Base-by-base conservation (phyloP, 2,329 filamentous ascomycete genomes). In the Epicoccum nigrum region DNA sequence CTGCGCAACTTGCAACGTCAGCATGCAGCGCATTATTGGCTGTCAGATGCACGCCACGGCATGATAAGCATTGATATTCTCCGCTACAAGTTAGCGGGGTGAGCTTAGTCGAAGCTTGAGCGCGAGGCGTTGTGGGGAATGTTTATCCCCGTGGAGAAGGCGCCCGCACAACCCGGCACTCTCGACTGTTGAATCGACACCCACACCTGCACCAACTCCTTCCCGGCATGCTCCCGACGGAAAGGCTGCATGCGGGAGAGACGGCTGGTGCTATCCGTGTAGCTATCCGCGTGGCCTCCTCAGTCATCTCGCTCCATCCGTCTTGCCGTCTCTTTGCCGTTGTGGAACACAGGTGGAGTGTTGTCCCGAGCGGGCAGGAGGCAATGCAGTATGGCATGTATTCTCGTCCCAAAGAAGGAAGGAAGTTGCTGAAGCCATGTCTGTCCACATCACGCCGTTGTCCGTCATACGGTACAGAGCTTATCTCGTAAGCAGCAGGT, bases 91-190 rank as follows among this genome's bases (percentile, higher is more conserved):
- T 19, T 51, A 51, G 42, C 12, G 7, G 16, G 4, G 12, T 32
- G 20, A 20, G 31, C 17, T 39, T 21, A 15, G 8, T 6, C 2
- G 6, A 4, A 32, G 48, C 42, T 51, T 27, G n/a, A n/a, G 28
- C 32, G 49, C 49, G 43, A 43, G 49, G 49, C 35, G 19, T 28
- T 50, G 41, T 51, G 47, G 41, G 21, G 30, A 34, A n/a, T 13
- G 6, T 7, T 2, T 23, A 31, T 45, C 35, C 16, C 47, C 41
- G 25, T 51, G 37, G 48, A 51, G 48, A 31, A 28, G n/a, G 8
- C 7, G 35, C n/a, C n/a, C n/a, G 19, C 37, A 30, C 28, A 45
- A 45, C 23, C 31, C 35, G 42, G 34, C 23, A 28, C 6, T 33
- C 19, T n/a, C n/a, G n/a, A n/a, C n/a, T n/a, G n/a, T n/a, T n/a